Percentiles rank a stretch among this genome's conserved stretches.
These are phyloP conservation scores for Litsea cubeba DNA, from an alignment of 164 flowering plant species.

Conservation along the genomic window DNA sequence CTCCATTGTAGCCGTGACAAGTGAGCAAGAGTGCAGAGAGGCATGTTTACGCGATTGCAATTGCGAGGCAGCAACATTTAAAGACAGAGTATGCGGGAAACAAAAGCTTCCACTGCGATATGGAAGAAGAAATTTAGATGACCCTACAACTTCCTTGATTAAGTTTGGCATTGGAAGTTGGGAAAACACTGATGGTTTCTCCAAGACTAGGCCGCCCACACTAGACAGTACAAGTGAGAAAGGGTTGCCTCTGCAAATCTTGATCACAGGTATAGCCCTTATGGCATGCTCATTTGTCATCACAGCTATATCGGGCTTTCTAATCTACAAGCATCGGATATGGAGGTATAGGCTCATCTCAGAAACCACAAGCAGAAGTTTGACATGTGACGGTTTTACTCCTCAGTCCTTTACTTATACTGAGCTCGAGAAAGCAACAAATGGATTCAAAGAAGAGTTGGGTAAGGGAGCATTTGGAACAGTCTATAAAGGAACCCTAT, in stretches of 20 bases:
- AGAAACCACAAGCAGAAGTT: not conserved
- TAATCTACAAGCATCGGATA: too few species aligned
- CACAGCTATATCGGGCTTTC: too few species aligned
- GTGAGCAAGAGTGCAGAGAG: conserved; percentile 6
- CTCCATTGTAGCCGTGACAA: not conserved
- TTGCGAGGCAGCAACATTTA: conserved; percentile 11
- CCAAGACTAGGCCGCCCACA: not conserved
- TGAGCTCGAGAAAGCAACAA: conserved; percentile 6
- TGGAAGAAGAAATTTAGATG: not conserved
- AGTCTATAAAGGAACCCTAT: conserved; percentile 8
- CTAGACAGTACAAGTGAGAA: not conserved
- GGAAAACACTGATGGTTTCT: not conserved
- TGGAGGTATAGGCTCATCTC: not conserved
- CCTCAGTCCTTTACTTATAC: not conserved
- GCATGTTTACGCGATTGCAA: conserved; percentile 14
- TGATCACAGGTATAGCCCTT: too few species aligned
- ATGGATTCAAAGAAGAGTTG: conserved; percentile 6
- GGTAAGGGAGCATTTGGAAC: conserved; percentile 6
- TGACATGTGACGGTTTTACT: not conserved
- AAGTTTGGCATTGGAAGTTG: not conserved
- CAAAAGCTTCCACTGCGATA: conserved; percentile 12
- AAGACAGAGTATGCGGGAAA: conserved; percentile 3
- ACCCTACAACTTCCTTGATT: not conserved
- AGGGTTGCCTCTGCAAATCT: too few species aligned
- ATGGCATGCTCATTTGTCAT: too few species aligned